Conservation (phyloP, 176 grass and related monocot species). For the Phoenix dactylifera region DNA sequence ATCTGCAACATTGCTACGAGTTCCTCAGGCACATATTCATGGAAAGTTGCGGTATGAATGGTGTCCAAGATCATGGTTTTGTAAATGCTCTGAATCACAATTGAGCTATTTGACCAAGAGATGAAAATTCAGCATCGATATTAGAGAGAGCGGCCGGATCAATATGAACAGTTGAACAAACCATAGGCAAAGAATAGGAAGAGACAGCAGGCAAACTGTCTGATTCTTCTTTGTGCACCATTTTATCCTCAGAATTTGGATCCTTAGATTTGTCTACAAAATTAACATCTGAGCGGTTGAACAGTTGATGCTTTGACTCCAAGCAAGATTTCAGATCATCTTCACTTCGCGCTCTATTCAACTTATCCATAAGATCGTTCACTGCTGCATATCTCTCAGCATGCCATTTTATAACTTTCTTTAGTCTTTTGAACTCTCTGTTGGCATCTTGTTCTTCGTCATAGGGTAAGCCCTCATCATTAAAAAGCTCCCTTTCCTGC, state of each 20-base stretch:
- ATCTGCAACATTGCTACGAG: too few relatives aligned
- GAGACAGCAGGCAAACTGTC: neutral
- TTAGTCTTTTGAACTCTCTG: conserved; percentile 12
- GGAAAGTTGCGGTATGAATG: neutral
- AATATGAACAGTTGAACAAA: conserved; percentile 27
- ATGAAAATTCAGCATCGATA: conserved; percentile 37
- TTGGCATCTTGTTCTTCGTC: conserved; percentile 26
- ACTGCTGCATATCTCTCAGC: conserved; percentile 30
- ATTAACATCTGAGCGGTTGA: too few relatives aligned
- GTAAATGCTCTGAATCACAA: conserved; percentile 26
- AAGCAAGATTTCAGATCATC: conserved; percentile 63
- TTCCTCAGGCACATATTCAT: conserved; percentile 6
- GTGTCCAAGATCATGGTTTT: neutral
- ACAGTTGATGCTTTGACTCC: conserved; percentile 25
- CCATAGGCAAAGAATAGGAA: conserved; percentile 29
- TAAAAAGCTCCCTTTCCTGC: conserved; percentile 14
- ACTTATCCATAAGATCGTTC: conserved; percentile 52
- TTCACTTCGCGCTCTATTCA: conserved; percentile 40
- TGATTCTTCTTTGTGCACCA: conserved; percentile 11
- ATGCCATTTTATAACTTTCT: conserved; percentile 25
- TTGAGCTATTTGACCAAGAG: conserved; percentile 24
- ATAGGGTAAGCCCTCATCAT: conserved; percentile 24
- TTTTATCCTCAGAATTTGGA: neutral
- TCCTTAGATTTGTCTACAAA: conserved; percentile 10
- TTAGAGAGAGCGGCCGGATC: conserved; percentile 27